A percentile compares a stretch with the other conserved stretches of the same genome.
Evolutionary conservation across 306 rosid species (phyloP).

Genomic region (Dalbergia cochinchinensis): DNA sequence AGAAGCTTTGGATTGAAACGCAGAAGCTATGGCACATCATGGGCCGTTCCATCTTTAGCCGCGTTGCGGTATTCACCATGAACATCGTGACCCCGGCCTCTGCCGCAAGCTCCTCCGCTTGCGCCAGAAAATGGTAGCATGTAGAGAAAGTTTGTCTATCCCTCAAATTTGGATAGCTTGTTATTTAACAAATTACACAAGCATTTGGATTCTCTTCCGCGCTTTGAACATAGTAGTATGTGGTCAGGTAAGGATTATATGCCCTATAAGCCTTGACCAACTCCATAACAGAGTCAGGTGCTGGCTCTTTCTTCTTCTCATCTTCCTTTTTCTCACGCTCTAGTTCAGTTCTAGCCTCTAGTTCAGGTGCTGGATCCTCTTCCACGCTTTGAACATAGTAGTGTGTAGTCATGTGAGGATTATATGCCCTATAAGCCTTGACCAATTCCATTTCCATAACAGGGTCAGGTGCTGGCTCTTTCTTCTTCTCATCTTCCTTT

Average conservation of each 20-base stretch:
- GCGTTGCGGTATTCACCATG: slow-evolving; percentile 67
- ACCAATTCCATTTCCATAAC: slow-evolving; percentile 70
- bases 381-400: slow-evolving; percentile 84
- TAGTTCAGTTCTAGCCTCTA: too few species aligned
- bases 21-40: slow-evolving; percentile 75
- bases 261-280: too few species aligned
- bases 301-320: too few species aligned
- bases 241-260: too few species aligned
- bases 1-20: slow-evolving; percentile 63
- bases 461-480: slow-evolving; percentile 71
- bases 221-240: too few species aligned
- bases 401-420: slow-evolving; percentile 74
- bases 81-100: slow-evolving; percentile 78
- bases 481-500: slow-evolving; percentile 59
- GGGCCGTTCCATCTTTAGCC: slow-evolving; percentile 81
- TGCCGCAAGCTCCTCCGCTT: slow-evolving; percentile 39
- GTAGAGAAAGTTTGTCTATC: too few species aligned
- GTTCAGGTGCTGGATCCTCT: slow-evolving; percentile 99
- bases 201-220: too few species aligned
- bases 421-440: slow-evolving; percentile 72
- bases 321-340: too few species aligned
- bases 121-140: too few species aligned
- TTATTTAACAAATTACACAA: too few species aligned
- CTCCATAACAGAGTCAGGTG: too few species aligned
- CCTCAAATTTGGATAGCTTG: too few species aligned